phyloP scores from a whole-genome alignment of 495 filamentous ascomycete species.

The Apiosordaria backusii region DNA sequence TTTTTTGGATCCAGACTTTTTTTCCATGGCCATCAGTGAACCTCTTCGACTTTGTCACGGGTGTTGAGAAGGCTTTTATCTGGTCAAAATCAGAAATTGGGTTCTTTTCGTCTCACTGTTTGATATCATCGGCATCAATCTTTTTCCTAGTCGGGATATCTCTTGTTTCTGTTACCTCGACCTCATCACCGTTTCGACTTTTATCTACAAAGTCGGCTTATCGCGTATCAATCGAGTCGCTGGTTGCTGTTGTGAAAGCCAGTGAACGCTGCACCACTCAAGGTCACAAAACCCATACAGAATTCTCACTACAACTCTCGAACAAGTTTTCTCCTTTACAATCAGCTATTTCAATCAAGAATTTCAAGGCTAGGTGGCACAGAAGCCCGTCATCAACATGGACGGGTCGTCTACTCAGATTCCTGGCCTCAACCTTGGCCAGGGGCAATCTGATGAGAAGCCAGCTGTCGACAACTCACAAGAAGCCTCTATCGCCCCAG shows the following conservation, averaged over 20 bases:
- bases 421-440: constrained; percentile 34
- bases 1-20: constrained; percentile 35
- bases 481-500: not conserved
- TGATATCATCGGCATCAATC: not conserved
- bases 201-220: not conserved
- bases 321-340: too few species aligned
- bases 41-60: not conserved
- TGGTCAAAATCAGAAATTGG: not conserved
- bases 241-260: not conserved
- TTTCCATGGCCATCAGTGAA: constrained; percentile 18
- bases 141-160: not conserved
- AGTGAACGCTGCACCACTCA: not conserved
- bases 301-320: too few species aligned
- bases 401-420: constrained; percentile 39
- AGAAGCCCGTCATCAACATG: constrained; percentile 43
- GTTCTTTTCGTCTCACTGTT: not conserved
- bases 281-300: not conserved
- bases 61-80: not conserved
- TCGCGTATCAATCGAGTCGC: not conserved
- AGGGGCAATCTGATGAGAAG: constrained; percentile 28
- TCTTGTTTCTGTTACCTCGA: not conserved
- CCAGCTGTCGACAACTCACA: constrained; percentile 17
- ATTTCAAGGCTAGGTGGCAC: too few species aligned
- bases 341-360: not conserved
- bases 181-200: not conserved